Conservation (phyloP, 495 filamentous ascomycete genomes). For the Hyaloscypha variabilis region DNA sequence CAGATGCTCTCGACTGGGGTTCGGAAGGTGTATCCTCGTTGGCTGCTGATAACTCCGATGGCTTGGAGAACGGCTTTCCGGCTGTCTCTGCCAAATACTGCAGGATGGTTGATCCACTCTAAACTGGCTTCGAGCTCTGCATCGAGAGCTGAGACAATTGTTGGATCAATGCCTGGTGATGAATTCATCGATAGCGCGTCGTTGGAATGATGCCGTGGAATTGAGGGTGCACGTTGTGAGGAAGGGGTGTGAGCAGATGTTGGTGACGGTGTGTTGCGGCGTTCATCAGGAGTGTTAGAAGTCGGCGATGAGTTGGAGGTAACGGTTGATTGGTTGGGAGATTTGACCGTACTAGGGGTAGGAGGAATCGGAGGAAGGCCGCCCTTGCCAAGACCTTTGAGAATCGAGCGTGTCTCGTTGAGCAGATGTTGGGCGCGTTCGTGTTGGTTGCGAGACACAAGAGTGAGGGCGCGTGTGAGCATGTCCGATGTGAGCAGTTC, state of each 20-base stretch:
- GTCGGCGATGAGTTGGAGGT: constrained; percentile 29
- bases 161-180: constrained; percentile 66
- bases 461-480: constrained; percentile 88
- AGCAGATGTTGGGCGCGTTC: constrained; percentile 91
- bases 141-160: constrained; percentile 84
- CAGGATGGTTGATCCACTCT: constrained; percentile 99
- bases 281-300: constrained; percentile 34
- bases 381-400: constrained; percentile 94
- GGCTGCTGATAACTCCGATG: constrained; percentile 93
- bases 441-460: constrained; percentile 89
- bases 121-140: constrained; percentile 87
- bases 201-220: constrained; percentile 32
- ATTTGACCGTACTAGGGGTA: constrained; percentile 30
- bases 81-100: constrained; percentile 92
- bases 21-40: constrained; percentile 92
- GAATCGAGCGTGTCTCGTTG: constrained; percentile 89
- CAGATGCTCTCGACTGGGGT: constrained; percentile 83
- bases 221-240: constrained; percentile 26
- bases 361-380: constrained; percentile 90
- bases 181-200: constrained; percentile 45
- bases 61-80: constrained; percentile 95
- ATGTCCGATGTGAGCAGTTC: constrained; percentile 98
- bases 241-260: constrained; percentile 51
- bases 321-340: constrained; percentile 11
- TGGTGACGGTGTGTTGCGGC: constrained; percentile 45